Base-by-base conservation (phyloP, 2,329 filamentous ascomycete species). In the Venturia oleaginea region DNA sequence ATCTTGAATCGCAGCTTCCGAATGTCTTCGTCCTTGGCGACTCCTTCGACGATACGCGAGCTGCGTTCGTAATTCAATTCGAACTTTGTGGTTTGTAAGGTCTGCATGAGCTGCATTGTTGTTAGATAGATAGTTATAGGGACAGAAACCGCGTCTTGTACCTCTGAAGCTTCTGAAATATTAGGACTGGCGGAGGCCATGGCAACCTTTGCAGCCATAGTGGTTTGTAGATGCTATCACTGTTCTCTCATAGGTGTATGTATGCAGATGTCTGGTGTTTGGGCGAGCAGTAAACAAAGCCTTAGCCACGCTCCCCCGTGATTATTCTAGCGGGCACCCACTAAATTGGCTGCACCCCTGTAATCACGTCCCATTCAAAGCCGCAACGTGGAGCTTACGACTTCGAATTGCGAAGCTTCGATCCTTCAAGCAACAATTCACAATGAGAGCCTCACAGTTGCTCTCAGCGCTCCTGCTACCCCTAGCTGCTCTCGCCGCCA, bases 11-110 rank as follows among this genome's bases (percentile, higher is more conserved):
- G 85, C 62, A 91, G 76, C 68, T 86, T 83, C 59, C 92, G 86
- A 46, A 84, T 80, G 66, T 87, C 85, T 74, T 97, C 92, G 68
- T 91, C 86, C 70, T 90, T 89, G 68, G 85, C 78, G 64, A 95
- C 80, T 13, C 87, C 78, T 63, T 90, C 83, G 42, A 88, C 83
- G 64, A 86, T 80, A 69, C 88, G 85, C 64, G 84, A 76, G 68
- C 82, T 83, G 66, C 83, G 81, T 68, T 88, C 85, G 73, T 92
- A 90, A 69, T 84, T 84, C 66, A 89, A 77, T 72, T 95, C 90
- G 63, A 92, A 81, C 19, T 73, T 75, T 51, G 80, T 74, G 59
- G 80, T 83, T 64, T 79, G 78, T 59, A 86, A 76, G 48, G 81
- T 77, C 71, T 82, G 78, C 68, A 81, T 75, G 68, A 79, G 73